Percentiles rank a stretch among this genome's conserved stretches.
Conservation (phyloP, 2,329 filamentous ascomycete genomes). For the Magnaporthiopsis incrustans region DNA sequence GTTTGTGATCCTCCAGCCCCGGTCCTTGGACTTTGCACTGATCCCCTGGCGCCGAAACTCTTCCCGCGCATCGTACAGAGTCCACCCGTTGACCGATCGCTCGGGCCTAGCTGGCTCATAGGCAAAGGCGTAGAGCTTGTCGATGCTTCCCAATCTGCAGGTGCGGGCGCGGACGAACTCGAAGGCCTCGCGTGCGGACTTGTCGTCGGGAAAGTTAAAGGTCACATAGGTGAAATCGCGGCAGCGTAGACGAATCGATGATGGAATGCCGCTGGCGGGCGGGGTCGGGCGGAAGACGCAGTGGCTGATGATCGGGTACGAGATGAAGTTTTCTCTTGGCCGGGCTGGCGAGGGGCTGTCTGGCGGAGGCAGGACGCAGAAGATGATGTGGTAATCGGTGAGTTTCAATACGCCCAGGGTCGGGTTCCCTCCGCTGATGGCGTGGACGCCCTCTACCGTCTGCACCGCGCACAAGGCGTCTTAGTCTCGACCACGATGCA, state of each 20-base stretch:
- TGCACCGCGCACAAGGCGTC: constrained; percentile 14
- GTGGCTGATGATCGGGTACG: constrained; percentile 82
- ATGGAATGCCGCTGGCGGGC: constrained; percentile 58
- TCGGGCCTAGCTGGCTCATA: constrained; percentile 72
- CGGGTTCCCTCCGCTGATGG: constrained; percentile 50
- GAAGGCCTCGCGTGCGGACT: constrained; percentile 72
- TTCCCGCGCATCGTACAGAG: constrained; percentile 72
- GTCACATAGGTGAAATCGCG: constrained; percentile 92
- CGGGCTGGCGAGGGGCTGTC: constrained; percentile 16
- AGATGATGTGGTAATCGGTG: constrained; percentile 54
- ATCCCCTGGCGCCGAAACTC: constrained; percentile 88
- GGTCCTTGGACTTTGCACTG: constrained; percentile 66
- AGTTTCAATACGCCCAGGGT: constrained; percentile 51
- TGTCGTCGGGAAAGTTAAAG: constrained; percentile 74
- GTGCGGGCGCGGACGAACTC: constrained; percentile 77
- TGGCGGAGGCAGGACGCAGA: constrained; percentile 34
- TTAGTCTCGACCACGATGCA: not conserved
- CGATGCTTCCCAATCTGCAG: constrained; percentile 73
- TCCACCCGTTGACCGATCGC: constrained; percentile 69
- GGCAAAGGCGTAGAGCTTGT: constrained; percentile 85
- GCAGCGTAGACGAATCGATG: constrained; percentile 79
- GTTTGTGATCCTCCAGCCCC: constrained; percentile 80
- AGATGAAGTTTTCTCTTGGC: constrained; percentile 69
- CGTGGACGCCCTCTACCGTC: constrained; percentile 51
- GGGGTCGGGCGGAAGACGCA: constrained; percentile 72